These are phyloP conservation scores for Inga laurina DNA, from an alignment of 306 rosid genomes.

Conservation along the genomic window DNA sequence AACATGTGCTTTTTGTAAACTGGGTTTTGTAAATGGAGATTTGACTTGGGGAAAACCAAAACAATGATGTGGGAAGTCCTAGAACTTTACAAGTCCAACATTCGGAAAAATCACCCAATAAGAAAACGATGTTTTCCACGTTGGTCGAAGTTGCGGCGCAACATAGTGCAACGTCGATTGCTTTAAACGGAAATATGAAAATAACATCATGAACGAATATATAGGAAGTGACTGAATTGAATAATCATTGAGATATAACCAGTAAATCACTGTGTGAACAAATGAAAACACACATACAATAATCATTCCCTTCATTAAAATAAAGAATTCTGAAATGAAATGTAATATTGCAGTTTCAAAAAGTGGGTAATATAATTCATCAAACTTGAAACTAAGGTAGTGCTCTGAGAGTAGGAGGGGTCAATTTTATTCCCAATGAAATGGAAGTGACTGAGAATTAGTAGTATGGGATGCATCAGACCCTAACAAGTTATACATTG, in stretches of 20 bases:
- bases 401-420: neutral
- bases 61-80: no score
- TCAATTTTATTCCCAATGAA: conserved; percentile 68
- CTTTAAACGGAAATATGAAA: neutral
- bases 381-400: neutral
- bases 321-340: neutral
- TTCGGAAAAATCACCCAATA: neutral
- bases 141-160: neutral
- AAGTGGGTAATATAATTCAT: neutral
- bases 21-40: no score
- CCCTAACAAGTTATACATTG: conserved; percentile 51
- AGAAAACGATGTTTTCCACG: neutral
- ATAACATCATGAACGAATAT: neutral
- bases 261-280: no score
- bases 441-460: conserved; percentile 62
- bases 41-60: no score
- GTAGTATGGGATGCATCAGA: conserved; percentile 44
- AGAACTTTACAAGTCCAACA: no score
- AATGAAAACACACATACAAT: no score
- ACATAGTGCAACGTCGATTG: neutral
- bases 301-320: neutral
- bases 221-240: neutral
- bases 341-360: neutral
- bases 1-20: no score
- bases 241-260: neutral